A percentile compares a stretch with the other conserved stretches of the same genome.
These are phyloP conservation scores for Oleoguttula mirabilis DNA, from an alignment of 495 filamentous ascomycete genomes.

Conservation along the genomic window DNA sequence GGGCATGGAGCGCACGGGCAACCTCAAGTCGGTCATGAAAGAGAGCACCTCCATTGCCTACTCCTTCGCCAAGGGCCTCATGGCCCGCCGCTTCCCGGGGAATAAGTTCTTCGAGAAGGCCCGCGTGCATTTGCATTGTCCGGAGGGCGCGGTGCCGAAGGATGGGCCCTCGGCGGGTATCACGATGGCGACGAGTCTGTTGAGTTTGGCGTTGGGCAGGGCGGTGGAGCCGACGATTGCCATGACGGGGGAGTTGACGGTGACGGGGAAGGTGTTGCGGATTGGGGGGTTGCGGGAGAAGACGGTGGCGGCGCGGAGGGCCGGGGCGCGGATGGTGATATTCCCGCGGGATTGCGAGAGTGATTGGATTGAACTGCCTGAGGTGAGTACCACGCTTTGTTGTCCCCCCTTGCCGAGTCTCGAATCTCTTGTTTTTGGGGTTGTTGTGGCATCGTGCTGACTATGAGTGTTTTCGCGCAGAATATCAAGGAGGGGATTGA, in stretches of 20 bases:
- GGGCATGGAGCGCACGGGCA: conserved; percentile 80
- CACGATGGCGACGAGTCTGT: conserved; percentile 88
- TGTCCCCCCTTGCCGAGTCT: background rate
- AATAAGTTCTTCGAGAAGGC: conserved; percentile 97
- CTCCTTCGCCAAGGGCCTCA: conserved; percentile 81
- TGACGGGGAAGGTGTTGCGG: conserved; percentile 91
- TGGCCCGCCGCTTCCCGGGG: conserved; percentile 71
- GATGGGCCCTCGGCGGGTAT: conserved; percentile 92
- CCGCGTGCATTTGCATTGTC: conserved; percentile 89
- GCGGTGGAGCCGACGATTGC: conserved; percentile 76
- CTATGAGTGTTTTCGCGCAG: too few species aligned
- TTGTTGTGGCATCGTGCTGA: conserved; percentile 30
- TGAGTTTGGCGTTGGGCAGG: conserved; percentile 69
- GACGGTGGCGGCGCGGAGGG: conserved; percentile 91
- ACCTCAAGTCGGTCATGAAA: conserved; percentile 95
- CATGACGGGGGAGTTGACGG: conserved; percentile 97
- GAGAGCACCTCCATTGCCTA: conserved; percentile 91
- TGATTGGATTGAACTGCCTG: conserved; percentile 95
- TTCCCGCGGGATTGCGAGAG: conserved; percentile 91
- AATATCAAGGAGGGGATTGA: conserved; percentile 95
- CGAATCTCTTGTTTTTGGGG: conserved; percentile 4
- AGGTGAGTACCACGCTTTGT: conserved; percentile 51
- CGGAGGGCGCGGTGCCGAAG: conserved; percentile 92
- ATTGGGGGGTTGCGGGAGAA: conserved; percentile 97
- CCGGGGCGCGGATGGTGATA: conserved; percentile 87